Conservation (phyloP, 2,329 filamentous ascomycete genomes). For the Beauveria medogensis region DNA sequence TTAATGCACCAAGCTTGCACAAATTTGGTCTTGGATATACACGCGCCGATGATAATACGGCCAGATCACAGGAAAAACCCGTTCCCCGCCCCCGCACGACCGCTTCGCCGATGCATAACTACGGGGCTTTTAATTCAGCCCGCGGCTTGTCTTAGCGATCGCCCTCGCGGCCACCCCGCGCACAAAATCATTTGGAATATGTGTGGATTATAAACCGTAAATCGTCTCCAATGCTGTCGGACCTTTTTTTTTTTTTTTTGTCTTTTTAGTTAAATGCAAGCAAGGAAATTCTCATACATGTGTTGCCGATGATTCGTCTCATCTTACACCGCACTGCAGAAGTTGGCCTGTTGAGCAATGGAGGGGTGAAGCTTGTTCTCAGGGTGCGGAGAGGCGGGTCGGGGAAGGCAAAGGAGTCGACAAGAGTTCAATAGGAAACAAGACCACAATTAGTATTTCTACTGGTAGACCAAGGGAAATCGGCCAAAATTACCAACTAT, state of each 20-base stretch:
- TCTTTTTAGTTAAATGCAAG: too few relatives aligned
- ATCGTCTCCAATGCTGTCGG: too few relatives aligned
- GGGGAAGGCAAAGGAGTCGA: too few relatives aligned
- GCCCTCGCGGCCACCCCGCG: too few relatives aligned
- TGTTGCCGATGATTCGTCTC: background rate
- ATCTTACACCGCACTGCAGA: too few relatives aligned
- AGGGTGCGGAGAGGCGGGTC: background rate
- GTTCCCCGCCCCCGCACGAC: background rate
- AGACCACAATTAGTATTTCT: background rate
- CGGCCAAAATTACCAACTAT: too few relatives aligned
- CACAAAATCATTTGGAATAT: too few relatives aligned
- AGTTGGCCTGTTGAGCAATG: background rate
- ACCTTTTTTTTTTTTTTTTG: too few relatives aligned
- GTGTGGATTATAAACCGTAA: too few relatives aligned
- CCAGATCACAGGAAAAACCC: background rate
- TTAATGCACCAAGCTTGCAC: background rate
- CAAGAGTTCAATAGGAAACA: background rate
- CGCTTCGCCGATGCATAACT: slow-evolving; percentile 2
- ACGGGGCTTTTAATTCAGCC: slow-evolving; percentile 1
- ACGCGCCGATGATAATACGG: background rate
- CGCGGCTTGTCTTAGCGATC: background rate
- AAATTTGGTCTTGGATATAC: background rate
- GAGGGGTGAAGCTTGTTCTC: background rate
- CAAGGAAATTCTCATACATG: too few relatives aligned
- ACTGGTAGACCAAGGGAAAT: background rate